These are phyloP conservation scores for Candida sonorensis DNA, from an alignment of 805 yeast species.

Conservation along the genomic window DNA sequence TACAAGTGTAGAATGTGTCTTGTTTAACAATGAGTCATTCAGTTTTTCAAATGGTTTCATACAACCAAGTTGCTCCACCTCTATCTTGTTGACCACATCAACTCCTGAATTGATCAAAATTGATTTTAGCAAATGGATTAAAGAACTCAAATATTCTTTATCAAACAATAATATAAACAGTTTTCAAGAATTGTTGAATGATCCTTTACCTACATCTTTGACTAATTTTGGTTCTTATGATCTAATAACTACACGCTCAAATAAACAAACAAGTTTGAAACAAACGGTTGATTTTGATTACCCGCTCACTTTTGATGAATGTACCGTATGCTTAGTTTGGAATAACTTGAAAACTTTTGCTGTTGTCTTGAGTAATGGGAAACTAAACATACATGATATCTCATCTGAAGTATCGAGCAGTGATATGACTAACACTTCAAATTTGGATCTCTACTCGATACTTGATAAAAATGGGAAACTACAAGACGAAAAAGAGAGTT, in stretches of 20 bases:
- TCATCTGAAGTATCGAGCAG: conserved; percentile 5
- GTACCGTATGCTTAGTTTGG: conserved; percentile 21
- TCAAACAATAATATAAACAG: conserved; percentile 11
- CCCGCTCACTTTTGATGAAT: conserved; percentile 8
- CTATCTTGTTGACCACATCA: conserved; percentile 15
- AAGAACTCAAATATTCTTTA: conserved; percentile 10
- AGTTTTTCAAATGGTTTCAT: conserved; percentile 8
- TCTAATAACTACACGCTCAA: conserved; percentile 7
- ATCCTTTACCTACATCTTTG: conserved; percentile 17
- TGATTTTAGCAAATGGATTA: conserved; percentile 25
- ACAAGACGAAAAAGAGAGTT: too few species aligned
- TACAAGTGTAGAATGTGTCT: too few species aligned
- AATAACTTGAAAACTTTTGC: conserved; percentile 14
- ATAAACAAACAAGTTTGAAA: too few species aligned
- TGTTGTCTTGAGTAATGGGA: conserved; percentile 4
- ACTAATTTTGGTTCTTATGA: conserved; percentile 11
- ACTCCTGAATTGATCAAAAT: conserved; percentile 17
- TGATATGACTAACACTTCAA: too few species aligned
- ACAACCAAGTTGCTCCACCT: conserved; percentile 16
- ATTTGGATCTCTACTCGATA: too few species aligned
- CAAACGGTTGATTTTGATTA: conserved; percentile 2
- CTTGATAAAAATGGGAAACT: too few species aligned
- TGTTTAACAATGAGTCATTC: too few species aligned
- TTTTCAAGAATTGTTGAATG: conserved; percentile 9
- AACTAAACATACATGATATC: conserved; percentile 7